Evolutionary conservation across 2,329 filamentous ascomycete species (phyloP).

Genomic region (Blumeria hordei): DNA sequence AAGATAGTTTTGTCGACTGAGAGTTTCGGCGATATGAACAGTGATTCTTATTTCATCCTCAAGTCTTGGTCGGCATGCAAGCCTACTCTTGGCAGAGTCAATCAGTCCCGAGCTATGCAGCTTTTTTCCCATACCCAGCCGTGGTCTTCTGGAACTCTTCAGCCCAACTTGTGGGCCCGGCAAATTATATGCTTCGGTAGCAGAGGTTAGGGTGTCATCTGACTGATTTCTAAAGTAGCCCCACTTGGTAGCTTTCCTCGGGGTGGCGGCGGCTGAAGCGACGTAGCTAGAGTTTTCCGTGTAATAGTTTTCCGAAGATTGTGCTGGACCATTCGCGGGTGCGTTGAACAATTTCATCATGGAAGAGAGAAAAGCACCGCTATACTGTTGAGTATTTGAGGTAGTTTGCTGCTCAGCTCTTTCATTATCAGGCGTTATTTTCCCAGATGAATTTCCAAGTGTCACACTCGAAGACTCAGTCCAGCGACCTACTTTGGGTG

Average conservation of each 20-base stretch:
- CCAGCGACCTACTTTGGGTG: slow-evolving; percentile 6
- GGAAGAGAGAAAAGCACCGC: slow-evolving; percentile 47
- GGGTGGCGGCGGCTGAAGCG: slow-evolving; percentile 6
- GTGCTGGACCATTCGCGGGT: slow-evolving; percentile 14
- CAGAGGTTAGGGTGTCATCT: slow-evolving; percentile 23
- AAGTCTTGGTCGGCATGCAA: slow-evolving; percentile 10
- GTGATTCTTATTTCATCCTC: slow-evolving; percentile 23
- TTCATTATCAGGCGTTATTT: slow-evolving; percentile 20
- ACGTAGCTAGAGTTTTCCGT: slow-evolving; percentile 16
- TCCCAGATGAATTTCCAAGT: slow-evolving; percentile 18
- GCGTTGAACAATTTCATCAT: slow-evolving; percentile 46
- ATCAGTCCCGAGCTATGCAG: slow-evolving; percentile 10
- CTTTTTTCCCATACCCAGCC: slow-evolving; percentile 12
- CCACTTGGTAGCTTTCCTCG: slow-evolving; percentile 14
- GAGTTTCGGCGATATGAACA: slow-evolving; percentile 38
- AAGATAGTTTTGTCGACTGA: slow-evolving; percentile 62
- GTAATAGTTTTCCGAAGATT: slow-evolving; percentile 5
- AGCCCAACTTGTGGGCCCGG: slow-evolving; percentile 24
- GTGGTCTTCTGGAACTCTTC: slow-evolving; percentile 14
- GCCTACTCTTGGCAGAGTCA: slow-evolving; percentile 7
- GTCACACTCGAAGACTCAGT: slow-evolving; percentile 4
- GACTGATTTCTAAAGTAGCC: slow-evolving; percentile 20
- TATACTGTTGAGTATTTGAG: slow-evolving; percentile 40
- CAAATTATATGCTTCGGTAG: slow-evolving; percentile 29
- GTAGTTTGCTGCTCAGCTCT: slow-evolving; percentile 34